Base-by-base conservation (phyloP, 2,329 filamentous ascomycete species). In the Xylariaceae sp. region DNA sequence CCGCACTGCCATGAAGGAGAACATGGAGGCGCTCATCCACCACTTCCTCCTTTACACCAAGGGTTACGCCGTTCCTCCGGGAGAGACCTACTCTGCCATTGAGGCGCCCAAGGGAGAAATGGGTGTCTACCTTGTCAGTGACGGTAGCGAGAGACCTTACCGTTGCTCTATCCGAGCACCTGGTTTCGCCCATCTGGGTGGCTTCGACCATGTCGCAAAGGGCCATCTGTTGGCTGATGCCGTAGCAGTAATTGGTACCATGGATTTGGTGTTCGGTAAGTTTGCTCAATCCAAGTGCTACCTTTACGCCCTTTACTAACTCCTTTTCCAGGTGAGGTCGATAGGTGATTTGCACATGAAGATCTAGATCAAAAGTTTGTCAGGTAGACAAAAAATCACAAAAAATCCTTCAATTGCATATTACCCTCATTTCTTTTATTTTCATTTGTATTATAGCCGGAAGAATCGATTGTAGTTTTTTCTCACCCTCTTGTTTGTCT, bases 51-150 rank as follows among this genome's bases (percentile, higher is more conserved):
- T 99, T 56, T 99, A 93, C 82, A 97, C 92, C 76, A 99, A 99
- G 84, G 94, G 94, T 61, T 99, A 99, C 77, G 85, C 91, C 50
- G 94, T 99, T 3, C 94, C 94, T 49, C 94, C 95, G 6, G 95
- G 94, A 64, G 94, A 99, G 82, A 99, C 94, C 4, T 99, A 99
- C 82, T 92, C 88, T 51, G 93, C 89, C 63, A 99, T 99, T 66
- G 94, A 99, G 82, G 94, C 95, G n/a, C 94, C 94, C 62, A 99
- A 99, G 88, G 94, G 94, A 70, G 94, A 99, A 81, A 99, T 99
- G 94, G 94, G 89, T 74, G 94, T 99, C 50, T 99, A 89, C 74
- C 79, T 99, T 55, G 94, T 99, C 71, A 96, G 90, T 73, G 94
- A 99, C 73, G 94, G 94, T 65, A 94, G 87, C 73, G 94, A 99